Conservation (phyloP, 1,284 basidiomycete species). For the Dichomitus squalens region DNA sequence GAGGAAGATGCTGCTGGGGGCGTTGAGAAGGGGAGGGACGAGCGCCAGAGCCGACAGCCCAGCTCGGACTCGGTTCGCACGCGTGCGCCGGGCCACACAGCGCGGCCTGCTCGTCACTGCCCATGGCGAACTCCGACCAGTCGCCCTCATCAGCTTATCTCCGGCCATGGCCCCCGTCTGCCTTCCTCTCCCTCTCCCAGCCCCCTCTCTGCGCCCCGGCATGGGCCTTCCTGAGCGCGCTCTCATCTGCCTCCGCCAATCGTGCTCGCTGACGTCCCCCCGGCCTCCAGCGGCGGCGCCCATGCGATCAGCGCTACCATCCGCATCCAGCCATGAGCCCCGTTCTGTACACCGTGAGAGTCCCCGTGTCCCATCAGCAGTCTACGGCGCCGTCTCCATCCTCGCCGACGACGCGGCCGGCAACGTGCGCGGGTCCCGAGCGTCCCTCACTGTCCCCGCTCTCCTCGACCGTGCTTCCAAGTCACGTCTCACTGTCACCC, state of each 20-base stretch:
- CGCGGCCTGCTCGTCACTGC: slow-evolving; percentile 33
- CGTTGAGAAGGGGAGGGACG: slow-evolving; percentile 51
- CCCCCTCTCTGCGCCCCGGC: slow-evolving; percentile 3
- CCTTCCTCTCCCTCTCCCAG: slow-evolving; percentile 5
- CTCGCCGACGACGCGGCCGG: slow-evolving; percentile 28
- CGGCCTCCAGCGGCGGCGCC: slow-evolving; percentile 17
- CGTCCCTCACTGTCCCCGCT: slow-evolving; percentile 27
- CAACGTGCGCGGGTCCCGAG: slow-evolving; percentile 28
- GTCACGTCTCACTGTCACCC: slow-evolving; percentile 1
- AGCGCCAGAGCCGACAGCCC: slow-evolving; percentile 37
- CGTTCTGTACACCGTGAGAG: slow-evolving; percentile 25
- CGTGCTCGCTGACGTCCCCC: slow-evolving; percentile 17
- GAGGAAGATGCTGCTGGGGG: slow-evolving; percentile 39
- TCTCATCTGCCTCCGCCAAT: neutral
- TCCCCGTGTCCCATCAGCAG: slow-evolving; percentile 20
- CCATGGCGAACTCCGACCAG: slow-evolving; percentile 36
- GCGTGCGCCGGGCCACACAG: slow-evolving; percentile 34
- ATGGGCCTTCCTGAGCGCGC: neutral
- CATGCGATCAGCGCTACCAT: slow-evolving; percentile 17
- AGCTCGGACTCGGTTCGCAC: slow-evolving; percentile 39
- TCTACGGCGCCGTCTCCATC: slow-evolving; percentile 23
- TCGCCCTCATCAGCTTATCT: slow-evolving; percentile 27
- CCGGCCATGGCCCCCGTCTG: slow-evolving; percentile 9
- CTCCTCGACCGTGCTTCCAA: slow-evolving; percentile 11
- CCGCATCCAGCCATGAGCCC: slow-evolving; percentile 15